Base-by-base conservation (phyloP, 2,329 filamentous ascomycete genomes). In the Arthrobotrys conoides region DNA sequence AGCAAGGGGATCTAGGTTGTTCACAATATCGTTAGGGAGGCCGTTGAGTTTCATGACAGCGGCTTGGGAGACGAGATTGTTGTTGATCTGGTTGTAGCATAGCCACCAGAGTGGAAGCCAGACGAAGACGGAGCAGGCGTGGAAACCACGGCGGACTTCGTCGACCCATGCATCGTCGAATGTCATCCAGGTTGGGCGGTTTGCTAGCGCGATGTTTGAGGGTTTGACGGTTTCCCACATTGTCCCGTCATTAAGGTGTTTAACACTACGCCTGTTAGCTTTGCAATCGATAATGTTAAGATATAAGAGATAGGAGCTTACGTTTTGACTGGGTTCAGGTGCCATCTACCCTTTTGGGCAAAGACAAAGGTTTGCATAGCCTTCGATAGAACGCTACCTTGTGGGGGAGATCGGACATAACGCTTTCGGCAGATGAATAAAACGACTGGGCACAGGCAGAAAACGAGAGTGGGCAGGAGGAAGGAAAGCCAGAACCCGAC, bases 151-250 rank as follows among this genome's bases (percentile, higher is more conserved):
- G 66, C 87, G 87, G 61, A 94, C 90, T 83, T 94, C 91, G 83
- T 93, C 92, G 38, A 95, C 92, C 92, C 92, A 95, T 66, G 89
- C 89, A 81, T 95, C 93, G 80, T 95, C 92, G 81, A 93, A 94
- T 0, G 90, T 92, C 91, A 94, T 94, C 91, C 91, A 94, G 0
- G 70, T 48, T 0, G 92, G 92, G 69, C 90, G 90, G 80, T 87
- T 83, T 0, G 83, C 84, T 44, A 87, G 85, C 9, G 87, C 85
- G 5, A 93, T 86, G 41, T 86, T 85, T 83, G 89, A 91, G 2
- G 92, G 92, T 85, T 92, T 92, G 76, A 90, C 89, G 3, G 86
- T 83, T 27, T 93, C 89, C 90, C 91, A 93, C 85, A 92, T 88
- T 16, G 86, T 86, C 5, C 86, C 86, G 66, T 86, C 85, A 77